Evolutionary conservation across 2,329 filamentous ascomycete species (phyloP).

Genomic region (Cercospora sp.): DNA sequence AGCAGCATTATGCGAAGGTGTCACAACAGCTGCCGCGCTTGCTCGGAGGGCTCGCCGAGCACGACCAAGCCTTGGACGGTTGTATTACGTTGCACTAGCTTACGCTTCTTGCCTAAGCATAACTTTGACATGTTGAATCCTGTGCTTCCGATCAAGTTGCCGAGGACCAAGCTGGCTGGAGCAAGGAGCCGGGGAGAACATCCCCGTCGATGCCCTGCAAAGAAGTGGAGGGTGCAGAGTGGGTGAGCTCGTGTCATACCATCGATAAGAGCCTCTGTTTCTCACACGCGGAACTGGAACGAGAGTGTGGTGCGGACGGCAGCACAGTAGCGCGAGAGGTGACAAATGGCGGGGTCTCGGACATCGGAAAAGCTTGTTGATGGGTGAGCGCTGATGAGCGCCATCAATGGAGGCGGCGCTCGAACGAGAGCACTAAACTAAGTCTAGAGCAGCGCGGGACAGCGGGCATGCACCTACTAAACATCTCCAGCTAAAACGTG

Average conservation of each 20-base stretch:
- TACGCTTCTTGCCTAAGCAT: conserved; percentile 8
- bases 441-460: neutral
- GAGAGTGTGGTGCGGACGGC: neutral
- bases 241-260: neutral
- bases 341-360: neutral
- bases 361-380: neutral
- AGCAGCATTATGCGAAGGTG: neutral
- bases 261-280: neutral
- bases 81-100: neutral
- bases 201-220: neutral
- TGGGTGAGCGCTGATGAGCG: neutral
- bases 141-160: conserved; percentile 8
- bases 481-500: neutral
- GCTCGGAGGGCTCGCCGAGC: neutral
- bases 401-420: neutral
- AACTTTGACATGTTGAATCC: neutral
- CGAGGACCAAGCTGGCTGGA: neutral
- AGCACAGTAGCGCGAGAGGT: neutral
- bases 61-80: neutral
- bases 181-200: neutral
- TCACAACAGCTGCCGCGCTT: neutral
- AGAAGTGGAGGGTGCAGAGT: neutral
- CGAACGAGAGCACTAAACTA: neutral
- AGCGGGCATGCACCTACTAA: neutral
- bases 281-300: neutral